Percentiles rank a stretch among this genome's conserved stretches.
Conservation (phyloP, 768 basidiomycete genomes). For the Sistotremastrum suecicum region DNA sequence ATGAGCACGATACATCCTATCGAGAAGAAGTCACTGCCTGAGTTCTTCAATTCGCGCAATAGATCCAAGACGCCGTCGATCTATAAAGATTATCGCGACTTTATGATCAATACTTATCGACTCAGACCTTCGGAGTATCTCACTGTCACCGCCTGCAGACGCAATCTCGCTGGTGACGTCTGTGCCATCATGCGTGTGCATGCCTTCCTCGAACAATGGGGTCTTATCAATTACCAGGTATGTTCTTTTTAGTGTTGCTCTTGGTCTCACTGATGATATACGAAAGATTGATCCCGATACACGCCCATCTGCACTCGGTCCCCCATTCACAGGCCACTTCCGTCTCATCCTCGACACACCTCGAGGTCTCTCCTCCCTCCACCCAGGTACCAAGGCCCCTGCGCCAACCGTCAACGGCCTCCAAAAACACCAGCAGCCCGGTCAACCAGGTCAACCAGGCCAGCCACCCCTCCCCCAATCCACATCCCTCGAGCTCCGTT, state of each 20-base stretch:
- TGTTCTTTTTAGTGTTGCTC: constrained; percentile 10
- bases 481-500: constrained; percentile 77
- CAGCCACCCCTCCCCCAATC: constrained; percentile 23
- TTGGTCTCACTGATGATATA: constrained; percentile 4
- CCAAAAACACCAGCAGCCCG: constrained; percentile 21
- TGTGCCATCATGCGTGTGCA: constrained; percentile 99
- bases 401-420: constrained; percentile 34
- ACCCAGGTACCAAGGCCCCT: constrained; percentile 51
- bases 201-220: constrained; percentile 98
- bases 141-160: constrained; percentile 90
- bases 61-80: constrained; percentile 90
- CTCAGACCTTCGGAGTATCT: constrained; percentile 89
- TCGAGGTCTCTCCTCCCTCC: constrained; percentile 87
- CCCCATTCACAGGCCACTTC: constrained; percentile 98
- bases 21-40: constrained; percentile 84
- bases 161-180: constrained; percentile 95
- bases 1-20: constrained; percentile 88
- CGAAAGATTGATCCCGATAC: constrained; percentile 90
- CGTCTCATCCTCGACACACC: constrained; percentile 95
- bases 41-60: constrained; percentile 96
- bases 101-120: constrained; percentile 98
- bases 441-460: constrained; percentile 12
- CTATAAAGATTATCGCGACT: constrained; percentile 99
- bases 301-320: constrained; percentile 83
- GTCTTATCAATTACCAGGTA: constrained; percentile 96